Evolutionary conservation across 805 yeast species (phyloP).

Genomic region (Candida anglica): DNA sequence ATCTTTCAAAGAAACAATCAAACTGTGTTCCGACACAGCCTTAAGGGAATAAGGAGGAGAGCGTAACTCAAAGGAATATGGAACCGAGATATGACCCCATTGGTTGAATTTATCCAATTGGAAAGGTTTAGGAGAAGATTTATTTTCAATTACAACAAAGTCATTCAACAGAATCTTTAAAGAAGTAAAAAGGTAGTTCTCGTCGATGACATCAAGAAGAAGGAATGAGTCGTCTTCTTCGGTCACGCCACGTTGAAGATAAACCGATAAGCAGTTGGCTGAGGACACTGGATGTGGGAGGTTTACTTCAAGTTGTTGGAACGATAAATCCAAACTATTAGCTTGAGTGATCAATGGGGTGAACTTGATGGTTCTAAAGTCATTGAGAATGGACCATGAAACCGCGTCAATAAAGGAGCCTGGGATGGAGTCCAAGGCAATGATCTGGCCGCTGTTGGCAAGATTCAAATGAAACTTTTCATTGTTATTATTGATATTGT

Average conservation of each 20-base stretch:
- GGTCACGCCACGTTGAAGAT: constrained; percentile 1
- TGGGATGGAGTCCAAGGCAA: constrained; percentile 15
- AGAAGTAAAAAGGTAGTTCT: constrained; percentile 49
- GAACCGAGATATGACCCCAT: constrained; percentile 69
- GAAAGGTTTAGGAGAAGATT: constrained; percentile 11
- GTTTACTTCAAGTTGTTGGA: constrained; percentile 29
- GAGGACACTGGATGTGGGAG: constrained; percentile 20
- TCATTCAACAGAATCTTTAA: constrained; percentile 39
- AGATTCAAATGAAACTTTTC: constrained; percentile 18
- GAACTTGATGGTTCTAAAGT: constrained; percentile 26
- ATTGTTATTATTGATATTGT: constrained; percentile 7
- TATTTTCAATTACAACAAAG: constrained; percentile 29
- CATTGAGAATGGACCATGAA: constrained; percentile 27
- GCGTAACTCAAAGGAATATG: constrained; percentile 51
- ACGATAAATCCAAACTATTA: constrained; percentile 26
- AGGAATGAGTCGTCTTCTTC: constrained; percentile 16
- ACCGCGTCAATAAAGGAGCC: constrained; percentile 22
- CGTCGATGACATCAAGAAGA: constrained; percentile 53
- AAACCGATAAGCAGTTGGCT: constrained; percentile 12
- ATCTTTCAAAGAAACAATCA: constrained; percentile 63
- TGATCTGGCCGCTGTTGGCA: constrained; percentile 18
- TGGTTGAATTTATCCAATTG: constrained; percentile 31
- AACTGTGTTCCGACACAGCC: constrained; percentile 39
- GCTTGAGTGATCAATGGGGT: constrained; percentile 36
- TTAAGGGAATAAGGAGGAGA: constrained; percentile 28